Evolutionary conservation across 2,329 filamentous ascomycete species (phyloP), one percentile per base, ranked within the genome.

Genomic region (Endothia cerciana): DNA sequence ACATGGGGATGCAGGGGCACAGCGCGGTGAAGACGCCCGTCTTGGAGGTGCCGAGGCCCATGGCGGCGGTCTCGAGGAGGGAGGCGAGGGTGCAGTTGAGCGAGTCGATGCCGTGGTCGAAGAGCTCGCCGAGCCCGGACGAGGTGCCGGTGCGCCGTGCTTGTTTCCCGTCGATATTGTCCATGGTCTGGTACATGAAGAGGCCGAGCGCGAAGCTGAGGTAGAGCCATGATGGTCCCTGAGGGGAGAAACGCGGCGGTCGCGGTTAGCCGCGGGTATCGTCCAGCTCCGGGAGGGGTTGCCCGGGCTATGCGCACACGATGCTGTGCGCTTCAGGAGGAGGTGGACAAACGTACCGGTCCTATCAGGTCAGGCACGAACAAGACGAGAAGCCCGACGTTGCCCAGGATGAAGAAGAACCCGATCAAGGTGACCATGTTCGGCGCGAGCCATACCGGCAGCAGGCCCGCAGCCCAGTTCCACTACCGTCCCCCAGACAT

Each of bases 101-200:
- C 36, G 93, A 97, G 79, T 99, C 95, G 79, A 99, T 98, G 70
- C 95, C 95, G 80, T 99, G 95, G 79, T 99, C 95, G 79, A 99
- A 99, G 17, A 99, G 88, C 80, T 99, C 95, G 72, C 95, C 95
- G 33, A 99, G 85, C 0, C 93, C 93, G 76, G 93, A 97, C 38
- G 94, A 98, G 4, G 94, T 97, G 62, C 94, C 94, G 4, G 95
- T 99, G 73, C 95, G 87, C 70, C 95, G 87, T 65, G 95, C 95
- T 82, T 99, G 95, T 81, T 99, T 99, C 72, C 95, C 95, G 78
- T 99, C 95, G 70, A 98, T 91, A 77, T 99, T 99, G 82, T 99
- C 95, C 90, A 99, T 94, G 17, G 95, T 99, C 72, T 95, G 96
- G 80, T 98, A 97, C 92, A 97, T 95, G 90, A 97, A 99, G 66